phyloP scores from a whole-genome alignment of 1,139 yeast species.

The Pneumocystis jirovecii region DNA sequence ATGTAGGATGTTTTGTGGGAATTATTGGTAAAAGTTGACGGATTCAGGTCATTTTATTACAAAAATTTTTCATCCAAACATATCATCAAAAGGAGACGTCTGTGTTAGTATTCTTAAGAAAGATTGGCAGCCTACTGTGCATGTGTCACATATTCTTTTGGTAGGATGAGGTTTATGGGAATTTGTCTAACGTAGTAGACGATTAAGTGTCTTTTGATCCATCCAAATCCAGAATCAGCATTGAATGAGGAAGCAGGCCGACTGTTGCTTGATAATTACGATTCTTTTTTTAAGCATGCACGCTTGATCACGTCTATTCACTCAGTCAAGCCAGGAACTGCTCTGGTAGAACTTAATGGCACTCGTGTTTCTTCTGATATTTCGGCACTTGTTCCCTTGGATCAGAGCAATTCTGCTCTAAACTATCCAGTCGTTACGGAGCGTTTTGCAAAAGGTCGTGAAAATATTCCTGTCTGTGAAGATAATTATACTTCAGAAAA shows the following conservation, averaged over 20 bases:
- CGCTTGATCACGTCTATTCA: constrained; percentile 23
- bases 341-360: background rate
- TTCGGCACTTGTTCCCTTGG: background rate
- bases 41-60: constrained; percentile 36
- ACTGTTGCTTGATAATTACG: constrained; percentile 22
- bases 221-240: constrained; percentile 26
- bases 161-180: constrained; percentile 12
- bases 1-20: background rate
- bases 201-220: constrained; percentile 23
- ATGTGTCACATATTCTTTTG: constrained; percentile 20
- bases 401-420: background rate
- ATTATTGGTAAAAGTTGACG: constrained; percentile 2
- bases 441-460: background rate
- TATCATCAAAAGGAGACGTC: constrained; percentile 54
- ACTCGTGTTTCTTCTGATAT: background rate
- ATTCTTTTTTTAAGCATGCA: constrained; percentile 21
- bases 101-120: constrained; percentile 61
- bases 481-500: background rate
- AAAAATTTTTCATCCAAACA: constrained; percentile 60
- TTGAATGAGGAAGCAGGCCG: constrained; percentile 26
- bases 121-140: constrained; percentile 53
- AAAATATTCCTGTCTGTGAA: background rate
- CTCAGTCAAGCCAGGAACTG: constrained; percentile 15
- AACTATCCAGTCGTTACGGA: background rate
- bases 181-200: constrained; percentile 14